Conservation (phyloP, 768 basidiomycete genomes). For the Neoboletus subvelutipes region DNA sequence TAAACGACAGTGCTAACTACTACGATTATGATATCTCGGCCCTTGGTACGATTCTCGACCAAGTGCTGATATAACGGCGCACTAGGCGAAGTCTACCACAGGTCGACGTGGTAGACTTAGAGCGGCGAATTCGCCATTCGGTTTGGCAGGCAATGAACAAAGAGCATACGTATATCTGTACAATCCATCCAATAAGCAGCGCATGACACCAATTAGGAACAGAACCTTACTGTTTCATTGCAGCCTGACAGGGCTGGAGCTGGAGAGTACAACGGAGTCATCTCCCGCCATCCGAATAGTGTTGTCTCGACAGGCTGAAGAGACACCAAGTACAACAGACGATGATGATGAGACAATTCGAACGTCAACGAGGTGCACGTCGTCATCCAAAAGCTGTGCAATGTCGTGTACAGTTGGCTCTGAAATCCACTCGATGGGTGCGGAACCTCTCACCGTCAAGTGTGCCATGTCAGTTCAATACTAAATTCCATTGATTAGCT, state of each 20-base stretch:
- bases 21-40: conserved; percentile 9
- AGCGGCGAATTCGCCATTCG: conserved; percentile 4
- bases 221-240: conserved; percentile 7
- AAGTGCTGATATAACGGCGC: background rate
- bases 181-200: conserved; percentile 3
- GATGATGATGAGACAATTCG: background rate
- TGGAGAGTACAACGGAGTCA: background rate
- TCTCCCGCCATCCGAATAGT: background rate
- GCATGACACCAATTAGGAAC: background rate
- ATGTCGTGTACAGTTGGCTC: conserved; percentile 6
- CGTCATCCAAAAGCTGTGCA: conserved; percentile 28
- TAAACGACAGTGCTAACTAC: conserved; percentile 13
- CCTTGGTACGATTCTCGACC: background rate
- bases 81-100: background rate
- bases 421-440: conserved; percentile 9
- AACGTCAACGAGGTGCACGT: background rate
- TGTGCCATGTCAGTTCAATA: background rate
- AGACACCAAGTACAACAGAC: background rate
- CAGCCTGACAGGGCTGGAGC: background rate
- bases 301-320: background rate
- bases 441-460: background rate
- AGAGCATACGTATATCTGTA: background rate
- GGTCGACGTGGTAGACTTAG: background rate
- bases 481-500: conserved; percentile 12
- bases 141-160: background rate